phyloP scores from a whole-genome alignment of 2,329 filamentous ascomycete species.

The Dothidotthia symphoricarpi region DNA sequence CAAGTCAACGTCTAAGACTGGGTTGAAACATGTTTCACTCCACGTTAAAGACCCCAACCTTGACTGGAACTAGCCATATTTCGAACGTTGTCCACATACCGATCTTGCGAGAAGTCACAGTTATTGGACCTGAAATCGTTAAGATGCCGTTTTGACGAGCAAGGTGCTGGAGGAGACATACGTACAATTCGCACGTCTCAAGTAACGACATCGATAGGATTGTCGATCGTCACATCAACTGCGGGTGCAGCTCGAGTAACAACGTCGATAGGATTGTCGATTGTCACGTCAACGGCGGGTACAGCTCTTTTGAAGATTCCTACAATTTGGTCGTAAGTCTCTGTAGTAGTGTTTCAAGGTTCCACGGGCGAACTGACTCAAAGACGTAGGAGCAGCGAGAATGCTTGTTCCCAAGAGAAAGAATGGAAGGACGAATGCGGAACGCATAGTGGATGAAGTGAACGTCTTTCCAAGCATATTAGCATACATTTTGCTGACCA shows the following conservation, averaged over 20 bases:
- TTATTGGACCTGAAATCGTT: no score
- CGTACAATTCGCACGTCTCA: neutral
- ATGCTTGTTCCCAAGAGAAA: slow-evolving; percentile 6
- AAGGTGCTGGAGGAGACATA: no score
- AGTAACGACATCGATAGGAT: slow-evolving; percentile 1
- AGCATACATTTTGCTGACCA: no score
- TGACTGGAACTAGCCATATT: no score
- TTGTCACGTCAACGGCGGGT: neutral
- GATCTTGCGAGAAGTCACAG: no score
- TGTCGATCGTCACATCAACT: neutral
- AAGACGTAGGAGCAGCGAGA: slow-evolving; percentile 14
- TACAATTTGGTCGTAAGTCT: neutral
- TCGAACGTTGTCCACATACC: no score
- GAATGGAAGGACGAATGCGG: slow-evolving; percentile 3
- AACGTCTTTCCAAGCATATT: no score
- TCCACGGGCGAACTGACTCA: neutral
- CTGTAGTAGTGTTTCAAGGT: slow-evolving; percentile 2
- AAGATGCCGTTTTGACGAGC: no score
- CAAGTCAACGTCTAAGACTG: no score
- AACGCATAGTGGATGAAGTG: slow-evolving; percentile 1
- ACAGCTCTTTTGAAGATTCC: slow-evolving; percentile 1
- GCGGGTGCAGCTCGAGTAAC: neutral
- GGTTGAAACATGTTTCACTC: no score
- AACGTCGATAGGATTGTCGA: neutral
- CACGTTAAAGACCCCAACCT: no score